phyloP scores from a whole-genome alignment of 2,329 filamentous ascomycete species.

The Neoscytalidium dimidiatum region DNA sequence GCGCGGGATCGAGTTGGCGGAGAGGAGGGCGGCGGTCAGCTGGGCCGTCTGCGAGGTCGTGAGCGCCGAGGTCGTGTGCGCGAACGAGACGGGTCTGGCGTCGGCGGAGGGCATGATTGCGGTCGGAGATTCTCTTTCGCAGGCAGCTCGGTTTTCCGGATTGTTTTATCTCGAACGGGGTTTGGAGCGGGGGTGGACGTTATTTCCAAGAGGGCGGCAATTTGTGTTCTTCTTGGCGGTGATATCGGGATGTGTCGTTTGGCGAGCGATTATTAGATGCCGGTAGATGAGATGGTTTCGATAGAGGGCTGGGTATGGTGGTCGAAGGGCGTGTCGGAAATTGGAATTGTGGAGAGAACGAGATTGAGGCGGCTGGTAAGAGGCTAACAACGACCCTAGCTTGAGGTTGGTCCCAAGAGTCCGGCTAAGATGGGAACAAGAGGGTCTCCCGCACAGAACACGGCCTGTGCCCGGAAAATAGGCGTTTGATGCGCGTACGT shows the following conservation, averaged over 20 bases:
- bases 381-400: background rate
- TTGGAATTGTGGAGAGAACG: background rate
- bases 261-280: background rate
- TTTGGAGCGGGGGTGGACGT: background rate
- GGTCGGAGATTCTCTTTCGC: background rate
- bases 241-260: background rate
- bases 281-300: background rate
- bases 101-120: slow-evolving; percentile 22
- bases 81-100: slow-evolving; percentile 28
- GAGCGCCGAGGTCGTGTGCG: slow-evolving; percentile 41
- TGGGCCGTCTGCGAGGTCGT: slow-evolving; percentile 42
- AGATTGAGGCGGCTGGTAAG: background rate
- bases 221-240: background rate
- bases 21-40: slow-evolving; percentile 50
- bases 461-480: background rate
- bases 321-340: background rate
- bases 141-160: background rate
- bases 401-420: background rate
- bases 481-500: background rate
- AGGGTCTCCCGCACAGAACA: background rate
- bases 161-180: background rate
- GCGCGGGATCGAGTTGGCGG: slow-evolving; percentile 53
- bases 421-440: background rate
- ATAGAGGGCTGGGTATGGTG: background rate
- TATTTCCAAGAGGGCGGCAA: background rate